Conservation (phyloP, 2,329 filamentous ascomycete species). For the Bipolaris oryzae region DNA sequence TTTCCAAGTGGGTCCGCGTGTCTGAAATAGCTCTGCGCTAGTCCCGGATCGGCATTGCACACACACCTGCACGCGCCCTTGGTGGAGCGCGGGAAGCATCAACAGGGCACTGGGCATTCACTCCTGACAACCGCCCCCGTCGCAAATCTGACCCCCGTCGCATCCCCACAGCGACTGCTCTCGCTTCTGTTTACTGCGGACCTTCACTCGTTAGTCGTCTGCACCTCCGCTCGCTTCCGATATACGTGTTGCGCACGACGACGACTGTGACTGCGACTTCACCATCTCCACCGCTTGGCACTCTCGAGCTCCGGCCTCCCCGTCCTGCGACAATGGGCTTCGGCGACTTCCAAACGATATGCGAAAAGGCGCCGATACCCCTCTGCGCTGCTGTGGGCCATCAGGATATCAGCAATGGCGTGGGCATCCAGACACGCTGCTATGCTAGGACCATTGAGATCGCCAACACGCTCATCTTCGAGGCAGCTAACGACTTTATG, state of each 20-base stretch:
- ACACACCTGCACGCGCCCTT: conserved; percentile 7
- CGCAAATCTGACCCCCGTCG: conserved; percentile 24
- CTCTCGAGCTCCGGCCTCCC: conserved; percentile 14
- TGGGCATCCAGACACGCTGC: conserved; percentile 86
- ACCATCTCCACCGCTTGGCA: conserved; percentile 15
- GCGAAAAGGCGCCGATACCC: conserved; percentile 81
- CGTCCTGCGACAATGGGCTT: conserved; percentile 69
- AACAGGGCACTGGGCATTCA: conserved; percentile 32
- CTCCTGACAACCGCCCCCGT: conserved; percentile 41
- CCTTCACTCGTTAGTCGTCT: conserved; percentile 31
- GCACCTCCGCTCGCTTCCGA: conserved; percentile 17
- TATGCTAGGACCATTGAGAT: conserved; percentile 94
- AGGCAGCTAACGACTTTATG: conserved; percentile 87
- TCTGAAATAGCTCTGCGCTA: conserved; percentile 8
- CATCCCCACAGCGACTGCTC: conserved; percentile 28
- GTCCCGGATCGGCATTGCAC: not conserved
- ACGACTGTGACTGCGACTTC: conserved; percentile 6
- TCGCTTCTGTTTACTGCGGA: conserved; percentile 26
- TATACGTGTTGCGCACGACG: conserved; percentile 4
- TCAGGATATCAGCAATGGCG: conserved; percentile 68
- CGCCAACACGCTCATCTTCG: conserved; percentile 98
- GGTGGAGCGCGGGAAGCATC: conserved; percentile 20
- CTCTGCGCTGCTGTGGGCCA: conserved; percentile 85
- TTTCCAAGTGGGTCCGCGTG: not conserved
- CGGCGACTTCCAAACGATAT: conserved; percentile 88